phyloP scores from a whole-genome alignment of 2,329 filamentous ascomycete genomes.

The Cladorrhinum sp. region DNA sequence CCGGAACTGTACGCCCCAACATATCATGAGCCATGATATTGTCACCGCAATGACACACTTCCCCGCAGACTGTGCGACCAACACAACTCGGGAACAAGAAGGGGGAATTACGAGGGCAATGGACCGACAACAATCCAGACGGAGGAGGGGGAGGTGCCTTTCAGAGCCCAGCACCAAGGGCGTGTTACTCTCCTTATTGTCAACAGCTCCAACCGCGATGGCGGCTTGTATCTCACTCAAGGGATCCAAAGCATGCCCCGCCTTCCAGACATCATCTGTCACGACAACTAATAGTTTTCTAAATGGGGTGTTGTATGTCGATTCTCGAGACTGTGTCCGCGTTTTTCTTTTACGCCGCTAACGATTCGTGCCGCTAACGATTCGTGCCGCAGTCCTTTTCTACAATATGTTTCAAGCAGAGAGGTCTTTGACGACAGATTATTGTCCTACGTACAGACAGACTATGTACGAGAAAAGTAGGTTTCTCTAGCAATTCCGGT shows the following conservation, averaged over 20 bases:
- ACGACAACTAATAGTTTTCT: slow-evolving; percentile 61
- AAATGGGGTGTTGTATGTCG: slow-evolving; percentile 61
- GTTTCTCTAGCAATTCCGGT: slow-evolving; percentile 28
- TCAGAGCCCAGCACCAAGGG: slow-evolving; percentile 14
- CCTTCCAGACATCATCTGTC: slow-evolving; percentile 69
- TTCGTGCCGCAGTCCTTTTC: slow-evolving; percentile 65
- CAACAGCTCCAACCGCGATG: slow-evolving; percentile 37
- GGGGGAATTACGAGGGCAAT: slow-evolving; percentile 6
- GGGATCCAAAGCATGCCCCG: slow-evolving; percentile 67
- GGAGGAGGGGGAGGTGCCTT: slow-evolving; percentile 14
- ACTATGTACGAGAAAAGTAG: slow-evolving; percentile 77
- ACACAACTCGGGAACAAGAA: neutral
- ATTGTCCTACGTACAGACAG: slow-evolving; percentile 66
- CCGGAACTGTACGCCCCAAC: neutral
- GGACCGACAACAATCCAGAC: slow-evolving; percentile 3
- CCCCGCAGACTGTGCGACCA: slow-evolving; percentile 6
- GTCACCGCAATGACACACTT: slow-evolving; percentile 16
- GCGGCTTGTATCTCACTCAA: slow-evolving; percentile 62
- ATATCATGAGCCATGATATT: slow-evolving; percentile 27
- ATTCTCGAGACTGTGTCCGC: neutral
- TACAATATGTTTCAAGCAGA: slow-evolving; percentile 73
- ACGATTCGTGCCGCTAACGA: neutral
- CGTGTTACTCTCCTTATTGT: slow-evolving; percentile 29
- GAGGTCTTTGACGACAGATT: slow-evolving; percentile 76
- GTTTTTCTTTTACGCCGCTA: neutral